A percentile compares a stretch with the other conserved stretches of the same genome.
phyloP scores from a whole-genome alignment of 1,139 yeast genomes.

The Zygosaccharomyces sapae region DNA sequence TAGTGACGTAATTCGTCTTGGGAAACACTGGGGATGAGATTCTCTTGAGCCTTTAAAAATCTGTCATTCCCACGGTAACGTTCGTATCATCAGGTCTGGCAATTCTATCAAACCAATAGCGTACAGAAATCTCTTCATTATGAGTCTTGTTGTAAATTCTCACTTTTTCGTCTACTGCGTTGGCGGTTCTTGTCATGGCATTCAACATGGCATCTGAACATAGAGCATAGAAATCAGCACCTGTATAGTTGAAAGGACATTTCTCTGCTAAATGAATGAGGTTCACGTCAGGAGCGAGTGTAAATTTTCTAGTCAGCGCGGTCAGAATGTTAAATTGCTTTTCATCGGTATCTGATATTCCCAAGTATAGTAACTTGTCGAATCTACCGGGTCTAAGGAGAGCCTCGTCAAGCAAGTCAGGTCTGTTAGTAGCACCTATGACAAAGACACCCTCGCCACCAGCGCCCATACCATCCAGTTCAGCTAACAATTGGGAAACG shows the following conservation, averaged over 20 bases:
- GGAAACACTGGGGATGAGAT: conserved; percentile 79
- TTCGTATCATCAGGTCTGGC: conserved; percentile 64
- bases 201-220: conserved; percentile 93
- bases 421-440: conserved; percentile 95
- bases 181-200: conserved; percentile 90
- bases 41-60: conserved; percentile 71
- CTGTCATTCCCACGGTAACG: conserved; percentile 66
- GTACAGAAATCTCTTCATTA: conserved; percentile 48
- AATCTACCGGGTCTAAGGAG: conserved; percentile 91
- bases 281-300: conserved; percentile 56
- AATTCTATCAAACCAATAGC: conserved; percentile 90
- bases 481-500: conserved; percentile 90
- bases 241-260: conserved; percentile 88
- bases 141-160: conserved; percentile 46
- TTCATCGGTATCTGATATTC: conserved; percentile 85
- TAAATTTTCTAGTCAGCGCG: conserved; percentile 85
- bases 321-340: conserved; percentile 82
- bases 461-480: conserved; percentile 91
- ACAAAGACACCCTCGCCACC: conserved; percentile 90
- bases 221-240: conserved; percentile 95
- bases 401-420: conserved; percentile 92
- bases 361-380: conserved; percentile 89
- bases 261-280: conserved; percentile 56
- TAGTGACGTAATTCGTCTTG: conserved; percentile 84
- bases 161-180: conserved; percentile 65